Conservation (phyloP, 2,329 filamentous ascomycete species). For the Ceratocystis colombiana region DNA sequence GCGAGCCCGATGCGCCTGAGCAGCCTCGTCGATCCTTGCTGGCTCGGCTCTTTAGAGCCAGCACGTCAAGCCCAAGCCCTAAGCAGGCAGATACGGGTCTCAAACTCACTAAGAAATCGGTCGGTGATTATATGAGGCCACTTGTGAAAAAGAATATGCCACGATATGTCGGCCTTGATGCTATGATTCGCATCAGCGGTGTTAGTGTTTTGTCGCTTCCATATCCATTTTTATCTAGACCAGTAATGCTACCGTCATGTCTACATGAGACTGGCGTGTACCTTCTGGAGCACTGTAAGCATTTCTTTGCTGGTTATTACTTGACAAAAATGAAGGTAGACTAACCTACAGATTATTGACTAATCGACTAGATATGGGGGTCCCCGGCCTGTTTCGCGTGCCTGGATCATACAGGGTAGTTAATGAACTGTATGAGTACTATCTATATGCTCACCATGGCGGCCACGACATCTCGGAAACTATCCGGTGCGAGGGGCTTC, state of each 20-base stretch:
- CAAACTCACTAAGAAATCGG: conserved; percentile 22
- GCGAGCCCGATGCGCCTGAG: conserved; percentile 24
- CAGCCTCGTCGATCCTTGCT: conserved; percentile 25
- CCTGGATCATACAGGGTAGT: conserved; percentile 49
- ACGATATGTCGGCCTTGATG: conserved; percentile 39
- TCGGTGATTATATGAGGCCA: conserved; percentile 24
- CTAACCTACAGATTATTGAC: background rate
- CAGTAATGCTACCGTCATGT: conserved; percentile 53
- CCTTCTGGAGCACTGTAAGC: conserved; percentile 49
- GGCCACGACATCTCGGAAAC: conserved; percentile 37
- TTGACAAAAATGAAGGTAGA: background rate
- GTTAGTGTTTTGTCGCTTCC: conserved; percentile 53
- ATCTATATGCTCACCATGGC: conserved; percentile 35
- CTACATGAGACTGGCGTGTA: conserved; percentile 57
- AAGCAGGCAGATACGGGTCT: conserved; percentile 16
- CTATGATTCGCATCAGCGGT: conserved; percentile 53
- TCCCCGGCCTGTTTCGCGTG: conserved; percentile 53
- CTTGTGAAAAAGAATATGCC: conserved; percentile 25
- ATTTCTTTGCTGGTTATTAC: background rate
- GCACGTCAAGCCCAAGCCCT: conserved; percentile 2
- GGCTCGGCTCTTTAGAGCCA: conserved; percentile 22
- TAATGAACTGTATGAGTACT: conserved; percentile 54
- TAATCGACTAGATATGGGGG: conserved; percentile 32
- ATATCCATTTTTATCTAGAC: conserved; percentile 46
- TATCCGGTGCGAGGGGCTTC: conserved; percentile 49